Base-by-base conservation (phyloP, 495 filamentous ascomycete species). In the Diplogelasinospora grovesii region DNA sequence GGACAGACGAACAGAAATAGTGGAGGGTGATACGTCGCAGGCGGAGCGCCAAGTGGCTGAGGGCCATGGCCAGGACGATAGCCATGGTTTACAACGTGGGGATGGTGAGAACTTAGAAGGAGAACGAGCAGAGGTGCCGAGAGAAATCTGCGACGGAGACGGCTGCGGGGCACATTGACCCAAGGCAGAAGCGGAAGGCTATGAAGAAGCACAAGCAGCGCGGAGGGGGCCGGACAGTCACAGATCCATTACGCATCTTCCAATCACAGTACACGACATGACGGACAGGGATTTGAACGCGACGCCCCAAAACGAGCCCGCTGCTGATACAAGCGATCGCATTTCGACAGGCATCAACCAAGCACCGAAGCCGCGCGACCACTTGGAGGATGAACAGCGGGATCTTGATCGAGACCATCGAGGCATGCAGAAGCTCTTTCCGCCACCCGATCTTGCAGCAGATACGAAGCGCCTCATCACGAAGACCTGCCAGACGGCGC, bases 231-330 rank as follows among this genome's bases (percentile, higher is more conserved):
- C 67, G 80, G 10, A 64, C 80, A 50, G 81, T 85, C n/a, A 85
- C 79, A 5, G 81, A 85, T 57, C 81, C 0, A 74, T 85, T 10
- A 85, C 81, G 0, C 81, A 85, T 55, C 59, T 85, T 1, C 79
- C 79, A 4, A 64, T 83, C 15, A 57, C 55, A 14, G 76, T 83
- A 25, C 79, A 82, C 50, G 81, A 84, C 48, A 75, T 74, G 45
- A 84, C 79, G 0, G 57, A 65, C 23, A 69, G 74, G 30, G 75
- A 81, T 37, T 58, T 85, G 20, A 63, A 71, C 22, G 60, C 60
- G 3, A 67, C 67, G 1, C 72, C 74, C 14, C 67, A 77, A 48
- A 82, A 82, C 43, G 61, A 70, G 10, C 62, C 72, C 1, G 59
- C 68, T 2, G 53, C 63, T 13, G 71, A 65, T 4, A 39, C 62